These are phyloP conservation scores for Annona cherimola DNA, from an alignment of 164 flowering plant genomes.

Conservation along the genomic window DNA sequence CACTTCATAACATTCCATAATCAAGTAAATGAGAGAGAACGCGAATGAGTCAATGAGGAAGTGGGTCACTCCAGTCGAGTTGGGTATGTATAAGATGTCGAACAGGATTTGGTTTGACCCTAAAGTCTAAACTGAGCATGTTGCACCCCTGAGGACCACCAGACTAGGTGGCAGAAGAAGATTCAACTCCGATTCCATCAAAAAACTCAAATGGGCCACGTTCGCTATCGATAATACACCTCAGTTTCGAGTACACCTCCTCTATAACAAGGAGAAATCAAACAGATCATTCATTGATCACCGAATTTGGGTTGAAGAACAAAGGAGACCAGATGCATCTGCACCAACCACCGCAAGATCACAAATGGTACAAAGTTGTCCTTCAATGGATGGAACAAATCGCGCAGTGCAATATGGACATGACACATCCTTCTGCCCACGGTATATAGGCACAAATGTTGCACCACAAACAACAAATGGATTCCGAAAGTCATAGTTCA, in stretches of 20 bases:
- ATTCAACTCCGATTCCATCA: too few species aligned
- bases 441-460: constrained; percentile 68
- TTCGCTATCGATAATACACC: too few species aligned
- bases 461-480: constrained; percentile 83
- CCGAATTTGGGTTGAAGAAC: constrained; percentile 68
- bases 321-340: constrained; percentile 81
- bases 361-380: constrained; percentile 63
- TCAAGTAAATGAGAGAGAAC: too few species aligned
- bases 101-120: too few species aligned
- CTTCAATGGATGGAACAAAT: constrained; percentile 61
- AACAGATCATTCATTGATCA: constrained; percentile 19
- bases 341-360: constrained; percentile 68
- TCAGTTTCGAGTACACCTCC: neutral
- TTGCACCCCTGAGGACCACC: too few species aligned
- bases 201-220: too few species aligned
- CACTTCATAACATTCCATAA: too few species aligned
- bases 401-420: constrained; percentile 70
- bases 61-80: too few species aligned
- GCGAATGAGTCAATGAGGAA: too few species aligned
- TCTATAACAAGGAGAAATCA: neutral
- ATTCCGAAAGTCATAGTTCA: constrained; percentile 76
- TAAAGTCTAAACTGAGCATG: too few species aligned
- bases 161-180: too few species aligned
- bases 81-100: too few species aligned
- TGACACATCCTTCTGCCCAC: constrained; percentile 68